Evolutionary conservation across 306 rosid species (phyloP).

Genomic region (Corylus heterophylla): DNA sequence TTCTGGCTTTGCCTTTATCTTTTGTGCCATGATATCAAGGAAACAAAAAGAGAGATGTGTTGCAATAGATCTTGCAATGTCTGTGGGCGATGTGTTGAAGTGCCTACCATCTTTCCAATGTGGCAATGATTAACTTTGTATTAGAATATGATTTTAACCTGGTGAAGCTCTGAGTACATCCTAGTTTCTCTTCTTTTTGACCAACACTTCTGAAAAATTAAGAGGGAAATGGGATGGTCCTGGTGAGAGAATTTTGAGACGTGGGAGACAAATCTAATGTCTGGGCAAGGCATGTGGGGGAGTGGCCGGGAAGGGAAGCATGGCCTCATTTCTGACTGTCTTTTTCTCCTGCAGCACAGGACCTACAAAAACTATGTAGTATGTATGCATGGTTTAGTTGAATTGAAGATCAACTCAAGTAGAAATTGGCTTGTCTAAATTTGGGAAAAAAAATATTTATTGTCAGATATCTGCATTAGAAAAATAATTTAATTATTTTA

Average conservation of each 20-base stretch:
- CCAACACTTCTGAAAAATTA: slow-evolving; percentile 18
- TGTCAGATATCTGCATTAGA: background rate
- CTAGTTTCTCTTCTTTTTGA: slow-evolving; percentile 22
- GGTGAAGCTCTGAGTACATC: slow-evolving; percentile 3
- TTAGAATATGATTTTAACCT: background rate
- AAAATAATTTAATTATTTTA: background rate
- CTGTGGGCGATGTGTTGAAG: background rate
- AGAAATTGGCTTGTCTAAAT: background rate
- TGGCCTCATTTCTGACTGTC: slow-evolving; percentile 51
- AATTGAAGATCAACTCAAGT: background rate
- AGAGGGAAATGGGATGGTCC: background rate
- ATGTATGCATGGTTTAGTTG: background rate
- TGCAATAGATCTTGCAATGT: slow-evolving; percentile 6
- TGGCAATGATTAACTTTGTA: background rate
- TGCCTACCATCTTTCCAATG: background rate
- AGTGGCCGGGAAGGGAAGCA: slow-evolving; percentile 31
- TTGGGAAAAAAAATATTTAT: background rate
- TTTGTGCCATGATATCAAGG: slow-evolving; percentile 17
- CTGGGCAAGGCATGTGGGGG: slow-evolving; percentile 48
- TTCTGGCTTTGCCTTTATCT: background rate
- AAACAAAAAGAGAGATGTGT: slow-evolving; percentile 18
- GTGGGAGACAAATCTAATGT: slow-evolving; percentile 45
- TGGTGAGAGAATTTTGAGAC: slow-evolving; percentile 24
- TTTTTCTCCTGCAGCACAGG: slow-evolving; percentile 36
- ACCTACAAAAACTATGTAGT: slow-evolving; percentile 25